phyloP scores from a whole-genome alignment of 2,329 filamentous ascomycete species.

The Diaporthe sp. region DNA sequence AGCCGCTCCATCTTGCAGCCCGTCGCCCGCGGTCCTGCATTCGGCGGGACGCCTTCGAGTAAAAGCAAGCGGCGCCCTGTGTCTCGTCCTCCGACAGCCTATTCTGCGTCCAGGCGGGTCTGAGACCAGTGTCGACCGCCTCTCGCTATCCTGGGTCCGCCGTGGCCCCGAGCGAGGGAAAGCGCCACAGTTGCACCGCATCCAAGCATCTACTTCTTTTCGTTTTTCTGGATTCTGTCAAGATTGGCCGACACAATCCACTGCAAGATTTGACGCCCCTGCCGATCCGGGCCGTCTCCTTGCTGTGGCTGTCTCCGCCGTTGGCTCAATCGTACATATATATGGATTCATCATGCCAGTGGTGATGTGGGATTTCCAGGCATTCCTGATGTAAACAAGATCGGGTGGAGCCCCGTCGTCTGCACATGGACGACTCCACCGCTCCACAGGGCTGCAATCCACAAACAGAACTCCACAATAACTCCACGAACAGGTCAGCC shows the following conservation, averaged over 20 bases:
- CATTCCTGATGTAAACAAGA: constrained; percentile 8
- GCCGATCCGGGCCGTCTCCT: constrained; percentile 16
- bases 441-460: background rate
- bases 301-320: background rate
- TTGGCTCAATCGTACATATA: background rate
- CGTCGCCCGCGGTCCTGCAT: background rate
- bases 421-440: background rate
- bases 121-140: constrained; percentile 9
- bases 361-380: background rate
- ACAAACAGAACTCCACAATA: background rate
- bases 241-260: constrained; percentile 16
- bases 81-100: constrained; percentile 24
- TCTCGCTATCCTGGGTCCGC: constrained; percentile 10
- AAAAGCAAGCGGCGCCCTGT: background rate
- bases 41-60: background rate
- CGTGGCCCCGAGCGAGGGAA: background rate
- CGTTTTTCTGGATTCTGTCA: background rate
- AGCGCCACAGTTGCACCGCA: background rate
- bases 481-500: background rate
- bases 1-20: constrained; percentile 18
- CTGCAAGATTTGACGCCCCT: constrained; percentile 9
- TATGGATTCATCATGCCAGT: constrained; percentile 11
- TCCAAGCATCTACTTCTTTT: background rate
- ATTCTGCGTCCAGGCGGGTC: background rate
- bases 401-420: background rate